A percentile compares a stretch with the other conserved stretches of the same genome.
Conservation (phyloP, 768 basidiomycete species). For the Lanmaoa rubissima region DNA sequence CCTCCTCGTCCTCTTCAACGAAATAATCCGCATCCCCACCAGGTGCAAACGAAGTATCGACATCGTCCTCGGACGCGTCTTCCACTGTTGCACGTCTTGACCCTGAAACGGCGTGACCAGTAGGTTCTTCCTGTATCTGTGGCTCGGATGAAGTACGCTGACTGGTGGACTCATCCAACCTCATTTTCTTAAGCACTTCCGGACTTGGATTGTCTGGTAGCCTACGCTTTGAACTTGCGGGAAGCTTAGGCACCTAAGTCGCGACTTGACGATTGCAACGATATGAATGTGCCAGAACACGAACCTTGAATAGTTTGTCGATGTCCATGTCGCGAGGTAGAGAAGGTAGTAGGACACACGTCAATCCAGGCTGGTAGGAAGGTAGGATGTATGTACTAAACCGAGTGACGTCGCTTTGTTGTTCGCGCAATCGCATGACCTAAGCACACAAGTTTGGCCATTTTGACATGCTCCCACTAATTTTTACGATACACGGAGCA, state of each 20-base stretch:
- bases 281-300: background rate
- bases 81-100: slow-evolving; percentile 53
- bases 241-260: slow-evolving; percentile 64
- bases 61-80: slow-evolving; percentile 39
- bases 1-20: slow-evolving; percentile 87
- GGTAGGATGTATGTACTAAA: background rate
- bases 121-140: slow-evolving; percentile 6
- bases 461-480: too few species aligned
- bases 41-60: slow-evolving; percentile 62
- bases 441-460: background rate
- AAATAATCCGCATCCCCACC: slow-evolving; percentile 91
- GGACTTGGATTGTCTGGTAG: slow-evolving; percentile 74
- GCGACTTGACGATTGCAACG: background rate
- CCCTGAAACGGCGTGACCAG: slow-evolving; percentile 17
- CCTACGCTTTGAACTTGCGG: slow-evolving; percentile 65
- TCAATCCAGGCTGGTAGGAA: background rate
- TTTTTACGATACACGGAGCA: too few species aligned
- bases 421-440: slow-evolving; percentile 6
- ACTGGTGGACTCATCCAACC: slow-evolving; percentile 41
- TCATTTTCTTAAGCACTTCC: slow-evolving; percentile 82
- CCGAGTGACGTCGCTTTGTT: background rate
- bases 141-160: slow-evolving; percentile 6
- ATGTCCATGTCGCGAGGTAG: slow-evolving; percentile 40
- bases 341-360: background rate
- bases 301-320: slow-evolving; percentile 50